Percentiles rank a stretch among this genome's conserved stretches.
Conservation (phyloP, 1,139 yeast genomes). For the Yamadazyma buinensis region DNA sequence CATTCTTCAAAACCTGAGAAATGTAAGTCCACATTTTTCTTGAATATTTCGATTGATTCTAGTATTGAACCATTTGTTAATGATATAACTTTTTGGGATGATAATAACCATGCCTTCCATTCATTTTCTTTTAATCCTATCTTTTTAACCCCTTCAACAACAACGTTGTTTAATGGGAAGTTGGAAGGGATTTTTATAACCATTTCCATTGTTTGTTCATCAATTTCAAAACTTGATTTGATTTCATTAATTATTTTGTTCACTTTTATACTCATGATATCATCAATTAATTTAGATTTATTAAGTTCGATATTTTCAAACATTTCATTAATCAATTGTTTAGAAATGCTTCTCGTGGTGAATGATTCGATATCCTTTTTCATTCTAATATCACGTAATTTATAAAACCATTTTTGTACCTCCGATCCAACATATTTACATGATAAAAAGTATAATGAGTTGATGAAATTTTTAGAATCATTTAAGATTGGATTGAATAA, state of each 20-base stretch:
- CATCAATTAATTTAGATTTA: constrained; percentile 36
- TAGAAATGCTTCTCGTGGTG: constrained; percentile 60
- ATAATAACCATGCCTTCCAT: constrained; percentile 94
- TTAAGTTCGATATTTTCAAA: constrained; percentile 47
- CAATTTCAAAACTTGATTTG: constrained; percentile 71
- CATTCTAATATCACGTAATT: constrained; percentile 53
- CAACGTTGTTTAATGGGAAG: constrained; percentile 72
- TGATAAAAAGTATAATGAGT: constrained; percentile 55
- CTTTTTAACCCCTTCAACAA: constrained; percentile 73
- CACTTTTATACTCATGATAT: constrained; percentile 54
- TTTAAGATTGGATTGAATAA: constrained; percentile 1
- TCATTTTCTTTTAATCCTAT: constrained; percentile 89
- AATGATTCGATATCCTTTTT: constrained; percentile 60
- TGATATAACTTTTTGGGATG: constrained; percentile 77
- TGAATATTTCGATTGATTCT: constrained; percentile 79
- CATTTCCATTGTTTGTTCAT: constrained; percentile 85
- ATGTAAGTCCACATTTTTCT: constrained; percentile 75
- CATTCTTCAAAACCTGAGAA: constrained; percentile 94
- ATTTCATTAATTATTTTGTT: constrained; percentile 66
- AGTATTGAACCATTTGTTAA: constrained; percentile 75
- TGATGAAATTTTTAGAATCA: constrained; percentile 2
- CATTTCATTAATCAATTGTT: constrained; percentile 57
- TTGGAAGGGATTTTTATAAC: constrained; percentile 65
- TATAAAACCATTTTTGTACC: constrained; percentile 70
- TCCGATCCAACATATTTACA: constrained; percentile 63